Evolutionary conservation across 768 basidiomycete species (phyloP), one percentile per base, ranked within the genome.

Genomic region (Wakefieldia striispora): DNA sequence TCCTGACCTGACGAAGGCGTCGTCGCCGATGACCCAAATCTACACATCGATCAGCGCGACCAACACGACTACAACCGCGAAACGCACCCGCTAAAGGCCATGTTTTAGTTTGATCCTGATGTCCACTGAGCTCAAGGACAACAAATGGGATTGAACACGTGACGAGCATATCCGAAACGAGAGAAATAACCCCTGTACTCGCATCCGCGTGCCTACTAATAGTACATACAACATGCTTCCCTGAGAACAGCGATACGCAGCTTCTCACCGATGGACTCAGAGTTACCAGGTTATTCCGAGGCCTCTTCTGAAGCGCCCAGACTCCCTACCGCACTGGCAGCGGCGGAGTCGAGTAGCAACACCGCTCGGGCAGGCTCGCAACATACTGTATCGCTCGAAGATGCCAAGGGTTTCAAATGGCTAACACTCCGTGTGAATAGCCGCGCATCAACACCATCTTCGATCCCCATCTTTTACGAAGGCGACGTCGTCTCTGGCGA

Each of bases 401-500:
- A 70, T 45, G 62, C 50, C 63, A 77, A 61, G 23, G 53, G 56
- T 14, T 65, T 65, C 40, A 68, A 76, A 38, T 83, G 80, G 75
- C 70, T 82, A 11, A 67, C 70, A 16, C 65, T 83, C 10, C 63
- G 64, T 31, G 59, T 83, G 17, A 65, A 65, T 41, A 80, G 76
- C 57, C 74, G 78, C 27, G 66, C 73, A 21, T 61, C 66, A 6
- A 64, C 53, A 3, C 44, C 75, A 0, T 55, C 69, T 17, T 71
- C 69, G 11, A 63, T 73, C 21, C 82, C 80, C 17, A 58, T 72
- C 23, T 81, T 78, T 55, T 59, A 72, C 40, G 71, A 78, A 51
- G 75, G 72, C 10, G 80, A 85, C 57, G 50, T 57, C 13, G 69
- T 86, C 45, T 58, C 73, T 1, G 82, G 83, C 20, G 62, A 65